Conservation (phyloP, 164 flowering plant genomes). For the Magnolia sinica region DNA sequence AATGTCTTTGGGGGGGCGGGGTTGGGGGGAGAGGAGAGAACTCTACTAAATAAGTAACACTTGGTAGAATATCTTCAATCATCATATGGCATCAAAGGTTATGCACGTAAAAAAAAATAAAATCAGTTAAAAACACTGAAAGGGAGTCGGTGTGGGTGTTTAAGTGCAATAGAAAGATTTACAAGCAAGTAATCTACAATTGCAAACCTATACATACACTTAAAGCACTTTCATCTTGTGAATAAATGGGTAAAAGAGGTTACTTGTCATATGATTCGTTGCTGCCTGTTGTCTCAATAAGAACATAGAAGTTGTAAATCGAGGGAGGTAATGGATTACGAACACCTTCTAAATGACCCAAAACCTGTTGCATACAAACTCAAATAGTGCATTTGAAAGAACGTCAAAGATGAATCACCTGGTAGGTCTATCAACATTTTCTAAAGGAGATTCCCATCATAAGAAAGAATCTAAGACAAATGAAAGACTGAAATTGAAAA, state of each 20-base stretch:
- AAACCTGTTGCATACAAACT: slow-evolving; percentile 47
- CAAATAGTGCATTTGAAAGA: slow-evolving; percentile 4
- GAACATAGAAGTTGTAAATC: slow-evolving; percentile 70
- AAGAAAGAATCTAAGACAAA: background rate
- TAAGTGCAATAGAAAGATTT: no score
- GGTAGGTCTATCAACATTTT: background rate
- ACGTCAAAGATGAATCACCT: background rate
- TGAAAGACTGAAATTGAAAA: background rate
- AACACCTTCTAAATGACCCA: slow-evolving; percentile 72
- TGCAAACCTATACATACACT: background rate
- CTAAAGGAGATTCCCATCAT: background rate
- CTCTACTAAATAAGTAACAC: no score
- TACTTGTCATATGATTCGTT: slow-evolving; percentile 78
- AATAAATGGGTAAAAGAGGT: slow-evolving; percentile 4
- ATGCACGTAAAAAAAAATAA: no score
- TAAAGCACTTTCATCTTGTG: background rate
- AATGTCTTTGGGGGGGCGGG: no score
- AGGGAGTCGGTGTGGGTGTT: no score
- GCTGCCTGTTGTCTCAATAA: slow-evolving; percentile 95
- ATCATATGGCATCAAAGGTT: no score
- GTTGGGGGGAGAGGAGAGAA: no score
- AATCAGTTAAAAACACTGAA: no score
- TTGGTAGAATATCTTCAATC: no score
- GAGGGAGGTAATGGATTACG: slow-evolving; percentile 88
- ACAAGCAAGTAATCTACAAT: no score